Evolutionary conservation across 2,329 filamentous ascomycete species (phyloP).

Genomic region (Penicillium aurantiogriseum): DNA sequence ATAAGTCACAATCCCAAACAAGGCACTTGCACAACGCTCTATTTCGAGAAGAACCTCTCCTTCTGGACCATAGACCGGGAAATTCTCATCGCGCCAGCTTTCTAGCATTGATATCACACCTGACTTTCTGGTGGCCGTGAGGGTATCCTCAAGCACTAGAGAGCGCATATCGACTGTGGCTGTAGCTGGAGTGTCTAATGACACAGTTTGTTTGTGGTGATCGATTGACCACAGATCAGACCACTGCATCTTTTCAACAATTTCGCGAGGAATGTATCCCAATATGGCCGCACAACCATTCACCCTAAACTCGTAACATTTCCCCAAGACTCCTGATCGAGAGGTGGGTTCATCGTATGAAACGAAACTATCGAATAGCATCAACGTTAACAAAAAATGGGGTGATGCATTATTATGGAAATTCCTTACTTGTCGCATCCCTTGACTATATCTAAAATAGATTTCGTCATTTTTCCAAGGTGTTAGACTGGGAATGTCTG

Average conservation of each 20-base stretch:
- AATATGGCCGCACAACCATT: not conserved
- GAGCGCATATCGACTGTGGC: not conserved
- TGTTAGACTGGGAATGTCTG: not conserved
- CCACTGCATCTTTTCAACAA: not conserved
- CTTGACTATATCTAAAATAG: not conserved
- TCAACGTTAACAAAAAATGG: not conserved
- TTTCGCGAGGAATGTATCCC: not conserved
- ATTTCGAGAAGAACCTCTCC: constrained; percentile 44
- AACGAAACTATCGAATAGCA: not conserved
- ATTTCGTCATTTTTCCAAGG: not conserved
- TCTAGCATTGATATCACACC: not conserved
- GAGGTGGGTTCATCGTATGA: not conserved
- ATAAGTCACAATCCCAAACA: constrained; percentile 46
- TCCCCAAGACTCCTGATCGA: not conserved
- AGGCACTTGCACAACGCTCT: constrained; percentile 42
- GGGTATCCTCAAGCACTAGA: not conserved
- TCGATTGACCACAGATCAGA: not conserved
- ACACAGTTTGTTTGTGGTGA: not conserved
- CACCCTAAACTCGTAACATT: not conserved
- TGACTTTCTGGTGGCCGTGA: not conserved
- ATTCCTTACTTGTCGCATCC: not conserved
- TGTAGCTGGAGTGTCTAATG: not conserved
- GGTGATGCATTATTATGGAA: not conserved
- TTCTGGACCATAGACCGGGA: constrained; percentile 41
- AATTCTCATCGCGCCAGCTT: constrained; percentile 16